These are phyloP conservation scores for Fusarium tjaetaba DNA, from an alignment of 2,329 filamentous ascomycete genomes.

Conservation along the genomic window DNA sequence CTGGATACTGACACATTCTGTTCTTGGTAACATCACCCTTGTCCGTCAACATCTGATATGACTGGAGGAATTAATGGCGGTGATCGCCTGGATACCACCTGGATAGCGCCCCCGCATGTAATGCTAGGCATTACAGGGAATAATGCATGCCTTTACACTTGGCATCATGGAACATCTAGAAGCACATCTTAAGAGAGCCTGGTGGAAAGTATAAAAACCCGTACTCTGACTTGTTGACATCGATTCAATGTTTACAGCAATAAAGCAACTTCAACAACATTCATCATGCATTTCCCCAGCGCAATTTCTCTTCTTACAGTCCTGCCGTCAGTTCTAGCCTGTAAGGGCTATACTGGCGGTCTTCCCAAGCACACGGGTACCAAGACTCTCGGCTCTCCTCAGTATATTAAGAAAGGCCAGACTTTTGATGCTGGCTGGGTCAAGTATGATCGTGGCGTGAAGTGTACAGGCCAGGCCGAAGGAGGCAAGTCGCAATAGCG, in stretches of 20 bases:
- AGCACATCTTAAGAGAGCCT: rapidly evolving
- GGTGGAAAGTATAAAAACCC: neutral
- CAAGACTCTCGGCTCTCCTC: slow-evolving; percentile 45
- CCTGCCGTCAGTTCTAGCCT: slow-evolving; percentile 45
- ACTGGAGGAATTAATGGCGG: slow-evolving; percentile 2
- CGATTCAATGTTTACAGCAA: rapidly evolving
- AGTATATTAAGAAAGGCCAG: slow-evolving; percentile 42
- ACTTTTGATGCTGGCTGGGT: slow-evolving; percentile 48
- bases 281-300: slow-evolving; percentile 10
- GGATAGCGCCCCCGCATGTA: neutral
- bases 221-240: too few species aligned
- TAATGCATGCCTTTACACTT: neutral
- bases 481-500: slow-evolving; percentile 46
- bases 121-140: neutral
- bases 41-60: neutral
- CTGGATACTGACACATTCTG: neutral
- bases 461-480: slow-evolving; percentile 55
- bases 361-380: slow-evolving; percentile 44
- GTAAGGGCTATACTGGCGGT: slow-evolving; percentile 44
- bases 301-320: slow-evolving; percentile 29
- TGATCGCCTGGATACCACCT: neutral
- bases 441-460: slow-evolving; percentile 53
- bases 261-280: rapidly evolving
- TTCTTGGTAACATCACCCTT: neutral
- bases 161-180: neutral